Evolutionary conservation across 1,284 basidiomycete species (phyloP).

Genomic region (Leccinum fuscescens): DNA sequence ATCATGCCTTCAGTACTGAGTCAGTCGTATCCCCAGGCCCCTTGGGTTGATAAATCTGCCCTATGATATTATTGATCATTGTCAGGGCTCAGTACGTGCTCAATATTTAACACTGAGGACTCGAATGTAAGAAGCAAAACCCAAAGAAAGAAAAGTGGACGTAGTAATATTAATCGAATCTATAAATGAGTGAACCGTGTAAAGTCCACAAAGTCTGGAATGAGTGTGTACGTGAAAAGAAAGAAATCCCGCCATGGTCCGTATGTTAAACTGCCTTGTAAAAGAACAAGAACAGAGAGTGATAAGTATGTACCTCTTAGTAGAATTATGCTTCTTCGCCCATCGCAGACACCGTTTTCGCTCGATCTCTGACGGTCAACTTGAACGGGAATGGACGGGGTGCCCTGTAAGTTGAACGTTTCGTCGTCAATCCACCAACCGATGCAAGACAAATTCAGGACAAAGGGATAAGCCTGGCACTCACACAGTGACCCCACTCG

Average conservation of each 20-base stretch:
- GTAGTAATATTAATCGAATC: neutral
- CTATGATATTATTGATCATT: neutral
- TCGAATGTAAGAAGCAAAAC: neutral
- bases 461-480: neutral
- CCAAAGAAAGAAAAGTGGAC: neutral
- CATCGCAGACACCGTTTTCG: neutral
- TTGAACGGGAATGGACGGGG: slow-evolving; percentile 7
- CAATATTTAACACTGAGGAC: neutral
- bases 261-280: neutral
- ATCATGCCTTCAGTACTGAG: neutral
- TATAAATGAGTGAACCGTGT: neutral
- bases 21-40: neutral
- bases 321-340: neutral
- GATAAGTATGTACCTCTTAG: neutral
- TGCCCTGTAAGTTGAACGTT: neutral
- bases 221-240: neutral
- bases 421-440: neutral
- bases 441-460: neutral
- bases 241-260: neutral
- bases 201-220: neutral
- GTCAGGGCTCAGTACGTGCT: neutral
- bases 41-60: neutral
- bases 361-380: slow-evolving; percentile 1
- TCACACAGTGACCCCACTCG: slow-evolving; percentile 5
- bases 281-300: neutral